Base-by-base conservation (phyloP, 2,329 filamentous ascomycete genomes). In the Pseudogymnoascus sp. region DNA sequence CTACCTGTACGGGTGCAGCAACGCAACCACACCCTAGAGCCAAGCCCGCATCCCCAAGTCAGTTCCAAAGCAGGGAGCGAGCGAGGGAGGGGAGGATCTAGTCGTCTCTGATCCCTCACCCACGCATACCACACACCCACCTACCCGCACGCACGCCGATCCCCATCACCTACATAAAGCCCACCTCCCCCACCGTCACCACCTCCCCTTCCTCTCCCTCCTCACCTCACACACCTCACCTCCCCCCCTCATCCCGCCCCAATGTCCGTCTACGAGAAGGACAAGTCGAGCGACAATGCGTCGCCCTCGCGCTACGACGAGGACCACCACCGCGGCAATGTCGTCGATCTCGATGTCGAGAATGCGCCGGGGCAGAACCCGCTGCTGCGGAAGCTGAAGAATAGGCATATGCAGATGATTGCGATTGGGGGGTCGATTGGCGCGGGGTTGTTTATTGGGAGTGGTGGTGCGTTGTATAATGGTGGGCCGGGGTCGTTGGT, bases 351-450 rank as follows among this genome's bases (percentile, higher is more conserved):
- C 17, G 53, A 60, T 23, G 53, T 60, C 28, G 53, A 60, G 35
- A 13, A 17, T 3, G 8, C 11, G 53, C 28, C 28, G 28, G 64
- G 68, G 40, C 60, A 60, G n/a, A 64, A 62, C 36, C 83, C 70
- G 47, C 61, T 75, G 67, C 71, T 74, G 64, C 68, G 72, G 67
- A 68, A 70, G 35, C 74, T 81, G 69, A 79, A 80, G 72, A 76
- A 76, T 15, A 74, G 79, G 68, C 79, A 81, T 70, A 75, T 81
- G 73, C 78, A 81, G 70, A 80, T 80, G 78, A 80, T 80, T 71
- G 78, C 78, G 62, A 80, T 81, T 53, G 79, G 79, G 69, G 79
- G 79, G 64, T 78, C 78, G 36, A 81, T 81, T 47, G 79, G 79
- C 71, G 78, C 79, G 69, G 79, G 79, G 75, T 75, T 80, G 66